phyloP scores from a whole-genome alignment of 805 yeast species.

The Ogataea wickerhamii region DNA sequence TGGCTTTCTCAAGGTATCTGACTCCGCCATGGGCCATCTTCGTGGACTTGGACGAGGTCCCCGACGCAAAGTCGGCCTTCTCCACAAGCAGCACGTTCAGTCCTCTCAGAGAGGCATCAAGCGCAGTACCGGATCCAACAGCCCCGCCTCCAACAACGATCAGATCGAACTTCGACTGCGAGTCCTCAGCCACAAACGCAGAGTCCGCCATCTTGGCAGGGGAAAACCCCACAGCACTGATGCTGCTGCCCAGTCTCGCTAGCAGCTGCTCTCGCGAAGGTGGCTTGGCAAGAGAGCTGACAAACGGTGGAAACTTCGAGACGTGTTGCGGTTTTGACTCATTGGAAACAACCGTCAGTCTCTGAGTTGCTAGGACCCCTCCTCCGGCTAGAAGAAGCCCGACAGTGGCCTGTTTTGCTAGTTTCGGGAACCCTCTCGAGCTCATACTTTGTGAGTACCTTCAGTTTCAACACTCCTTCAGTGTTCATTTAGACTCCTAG shows the following conservation, averaged over 20 bases:
- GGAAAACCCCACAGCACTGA: constrained; percentile 8
- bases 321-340: constrained; percentile 10
- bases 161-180: constrained; percentile 64
- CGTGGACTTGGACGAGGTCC: constrained; percentile 90
- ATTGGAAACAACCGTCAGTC: constrained; percentile 9
- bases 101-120: constrained; percentile 90
- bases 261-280: constrained; percentile 56
- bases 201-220: constrained; percentile 2
- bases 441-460: too few relatives aligned
- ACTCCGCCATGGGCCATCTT: constrained; percentile 99
- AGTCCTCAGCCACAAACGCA: constrained; percentile 24
- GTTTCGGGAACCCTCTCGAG: constrained; percentile 1
- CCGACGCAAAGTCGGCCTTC: constrained; percentile 85
- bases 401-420: constrained; percentile 7
- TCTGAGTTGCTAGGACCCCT: constrained; percentile 9
- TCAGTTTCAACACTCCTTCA: too few relatives aligned
- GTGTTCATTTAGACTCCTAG: too few relatives aligned
- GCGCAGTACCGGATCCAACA: constrained; percentile 88
- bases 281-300: constrained; percentile 44
- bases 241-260: constrained; percentile 37
- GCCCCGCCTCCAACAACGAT: constrained; percentile 95
- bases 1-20: constrained; percentile 89
- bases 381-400: constrained; percentile 10
- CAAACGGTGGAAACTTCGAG: constrained; percentile 37
- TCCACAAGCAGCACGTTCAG: constrained; percentile 84